phyloP scores from a whole-genome alignment of 805 yeast species.

The Wickerhamiella dianesei region DNA sequence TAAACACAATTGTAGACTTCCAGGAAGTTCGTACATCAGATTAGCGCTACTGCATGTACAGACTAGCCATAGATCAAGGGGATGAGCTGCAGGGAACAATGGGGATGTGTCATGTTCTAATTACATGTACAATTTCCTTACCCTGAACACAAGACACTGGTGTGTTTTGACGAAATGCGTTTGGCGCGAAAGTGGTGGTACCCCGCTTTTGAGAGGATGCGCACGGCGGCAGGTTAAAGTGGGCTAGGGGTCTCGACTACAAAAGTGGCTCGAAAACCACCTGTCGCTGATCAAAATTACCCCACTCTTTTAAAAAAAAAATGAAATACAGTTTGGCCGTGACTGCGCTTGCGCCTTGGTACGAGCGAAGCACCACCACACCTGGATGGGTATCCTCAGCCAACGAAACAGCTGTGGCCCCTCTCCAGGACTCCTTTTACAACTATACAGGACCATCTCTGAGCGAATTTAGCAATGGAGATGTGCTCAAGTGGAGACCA shows the following conservation, averaged over 20 bases:
- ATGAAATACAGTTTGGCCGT: neutral
- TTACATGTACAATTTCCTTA: too few relatives aligned
- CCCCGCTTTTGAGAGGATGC: neutral
- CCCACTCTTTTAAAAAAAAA: too few relatives aligned
- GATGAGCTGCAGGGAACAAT: too few relatives aligned
- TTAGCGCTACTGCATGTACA: too few relatives aligned
- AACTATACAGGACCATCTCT: neutral
- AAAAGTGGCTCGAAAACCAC: too few relatives aligned
- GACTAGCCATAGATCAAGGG: too few relatives aligned
- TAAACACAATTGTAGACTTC: too few relatives aligned
- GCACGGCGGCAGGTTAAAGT: neutral
- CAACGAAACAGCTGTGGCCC: neutral
- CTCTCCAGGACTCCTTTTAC: neutral
- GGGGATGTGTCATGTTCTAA: too few relatives aligned
- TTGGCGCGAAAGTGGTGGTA: neutral
- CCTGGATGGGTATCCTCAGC: neutral
- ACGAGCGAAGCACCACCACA: neutral
- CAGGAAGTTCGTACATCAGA: too few relatives aligned
- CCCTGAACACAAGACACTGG: too few relatives aligned
- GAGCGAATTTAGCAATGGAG: neutral
- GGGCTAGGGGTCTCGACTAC: neutral
- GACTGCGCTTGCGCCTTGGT: neutral
- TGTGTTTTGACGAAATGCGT: neutral
- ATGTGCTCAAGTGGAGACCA: constrained; percentile 1
- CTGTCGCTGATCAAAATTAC: too few relatives aligned